These are phyloP conservation scores for Aphanoascus verrucosus DNA, from an alignment of 2,329 filamentous ascomycete species.

Conservation along the genomic window DNA sequence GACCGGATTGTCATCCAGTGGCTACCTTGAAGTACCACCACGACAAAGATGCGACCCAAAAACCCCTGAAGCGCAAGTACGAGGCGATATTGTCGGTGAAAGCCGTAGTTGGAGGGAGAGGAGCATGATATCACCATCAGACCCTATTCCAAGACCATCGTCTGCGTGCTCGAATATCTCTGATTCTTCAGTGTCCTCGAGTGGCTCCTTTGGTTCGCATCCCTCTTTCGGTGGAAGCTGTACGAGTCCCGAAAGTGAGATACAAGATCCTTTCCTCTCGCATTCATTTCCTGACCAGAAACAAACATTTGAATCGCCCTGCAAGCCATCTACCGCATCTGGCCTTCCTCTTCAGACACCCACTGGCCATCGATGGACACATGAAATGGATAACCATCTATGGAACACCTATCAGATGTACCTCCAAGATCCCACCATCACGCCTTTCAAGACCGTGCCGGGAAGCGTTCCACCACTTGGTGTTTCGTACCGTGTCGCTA, in stretches of 20 bases:
- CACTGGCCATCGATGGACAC: conserved; percentile 40
- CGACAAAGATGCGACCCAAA: conserved; percentile 31
- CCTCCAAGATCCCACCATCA: conserved; percentile 55
- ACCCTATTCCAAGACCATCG: conserved; percentile 43
- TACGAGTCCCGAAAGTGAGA: conserved; percentile 51
- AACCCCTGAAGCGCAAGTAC: conserved; percentile 38
- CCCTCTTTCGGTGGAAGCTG: conserved; percentile 50
- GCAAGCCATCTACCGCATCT: conserved; percentile 24
- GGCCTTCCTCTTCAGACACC: conserved; percentile 20
- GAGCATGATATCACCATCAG: conserved; percentile 27
- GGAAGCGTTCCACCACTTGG: conserved; percentile 54
- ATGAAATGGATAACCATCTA: conserved; percentile 55
- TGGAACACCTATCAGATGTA: conserved; percentile 57
- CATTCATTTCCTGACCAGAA: conserved; percentile 33
- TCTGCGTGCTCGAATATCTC: conserved; percentile 51
- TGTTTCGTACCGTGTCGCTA: conserved; percentile 52
- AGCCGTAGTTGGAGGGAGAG: conserved; percentile 25
- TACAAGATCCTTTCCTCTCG: conserved; percentile 45
- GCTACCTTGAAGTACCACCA: conserved; percentile 32
- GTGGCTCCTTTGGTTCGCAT: conserved; percentile 46
- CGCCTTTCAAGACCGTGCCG: conserved; percentile 56
- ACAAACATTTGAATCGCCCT: conserved; percentile 30
- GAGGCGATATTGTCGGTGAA: conserved; percentile 28
- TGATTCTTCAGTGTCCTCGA: conserved; percentile 52
- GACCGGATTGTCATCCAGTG: conserved; percentile 23